phyloP scores from a whole-genome alignment of 1,139 yeast species.

The Nematodospora anomalae region DNA sequence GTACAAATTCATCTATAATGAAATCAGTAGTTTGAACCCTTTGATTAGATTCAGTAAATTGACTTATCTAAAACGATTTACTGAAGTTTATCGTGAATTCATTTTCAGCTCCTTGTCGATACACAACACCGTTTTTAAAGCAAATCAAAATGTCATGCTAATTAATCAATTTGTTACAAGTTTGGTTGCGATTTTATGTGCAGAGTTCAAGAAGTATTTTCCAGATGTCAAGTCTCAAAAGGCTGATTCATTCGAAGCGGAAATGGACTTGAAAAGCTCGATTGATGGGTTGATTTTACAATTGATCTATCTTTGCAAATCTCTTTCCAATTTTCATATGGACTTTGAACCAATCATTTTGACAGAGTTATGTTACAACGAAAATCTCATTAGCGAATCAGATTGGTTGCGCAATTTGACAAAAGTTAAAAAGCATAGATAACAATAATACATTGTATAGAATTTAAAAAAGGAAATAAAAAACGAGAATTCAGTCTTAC shows the following conservation, averaged over 20 bases:
- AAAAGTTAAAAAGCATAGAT: conserved; percentile 38
- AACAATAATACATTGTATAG: conserved; percentile 11
- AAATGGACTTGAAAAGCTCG: conserved; percentile 41
- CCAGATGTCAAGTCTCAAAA: conserved; percentile 19
- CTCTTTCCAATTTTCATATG: conserved; percentile 66
- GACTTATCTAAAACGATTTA: conserved; percentile 70
- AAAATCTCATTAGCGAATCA: conserved; percentile 27
- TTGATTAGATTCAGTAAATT: conserved; percentile 49
- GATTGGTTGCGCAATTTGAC: conserved; percentile 39
- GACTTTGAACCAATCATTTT: conserved; percentile 57
- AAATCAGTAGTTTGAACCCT: conserved; percentile 58
- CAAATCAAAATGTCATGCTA: conserved; percentile 25
- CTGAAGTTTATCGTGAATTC: conserved; percentile 83
- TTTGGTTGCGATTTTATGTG: conserved; percentile 28
- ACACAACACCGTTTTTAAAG: conserved; percentile 59
- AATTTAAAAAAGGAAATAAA: neutral
- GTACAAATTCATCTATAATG: conserved; percentile 57
- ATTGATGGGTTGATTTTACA: conserved; percentile 69
- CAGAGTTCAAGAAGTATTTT: conserved; percentile 27
- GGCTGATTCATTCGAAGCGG: conserved; percentile 18
- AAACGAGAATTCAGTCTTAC: neutral
- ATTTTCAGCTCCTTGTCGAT: conserved; percentile 72
- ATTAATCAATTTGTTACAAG: conserved; percentile 36
- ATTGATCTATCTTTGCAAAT: conserved; percentile 72
- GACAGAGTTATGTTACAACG: conserved; percentile 34